A percentile compares a stretch with the other conserved stretches of the same genome.
Evolutionary conservation across 2,329 filamentous ascomycete species (phyloP).

Genomic region (Fusarium keratoplasticum): DNA sequence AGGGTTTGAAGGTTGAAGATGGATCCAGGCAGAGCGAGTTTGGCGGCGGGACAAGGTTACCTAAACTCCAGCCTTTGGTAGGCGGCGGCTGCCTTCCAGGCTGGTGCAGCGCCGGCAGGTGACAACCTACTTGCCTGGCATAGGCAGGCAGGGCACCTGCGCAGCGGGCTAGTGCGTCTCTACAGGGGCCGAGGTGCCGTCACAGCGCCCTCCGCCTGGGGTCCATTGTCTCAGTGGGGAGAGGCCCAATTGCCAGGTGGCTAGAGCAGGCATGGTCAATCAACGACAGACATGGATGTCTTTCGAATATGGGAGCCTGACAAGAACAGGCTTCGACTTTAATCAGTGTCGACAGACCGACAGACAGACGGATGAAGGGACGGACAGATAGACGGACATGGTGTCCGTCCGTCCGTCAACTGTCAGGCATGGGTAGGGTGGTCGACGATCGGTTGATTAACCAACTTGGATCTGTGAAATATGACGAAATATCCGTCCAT

Average conservation of each 20-base stretch:
- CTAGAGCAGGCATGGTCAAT: background rate
- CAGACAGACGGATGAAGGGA: background rate
- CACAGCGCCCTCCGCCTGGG: background rate
- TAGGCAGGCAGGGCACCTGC: background rate
- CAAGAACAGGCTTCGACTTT: background rate
- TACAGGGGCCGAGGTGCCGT: background rate
- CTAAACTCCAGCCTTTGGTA: background rate
- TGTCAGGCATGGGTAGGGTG: background rate
- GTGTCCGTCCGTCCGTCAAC: background rate
- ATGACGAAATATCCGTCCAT: background rate
- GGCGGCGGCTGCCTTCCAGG: background rate
- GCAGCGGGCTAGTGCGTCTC: background rate
- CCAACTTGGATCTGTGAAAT: background rate
- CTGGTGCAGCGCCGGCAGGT: background rate
- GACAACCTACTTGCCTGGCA: background rate
- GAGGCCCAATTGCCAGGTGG: background rate
- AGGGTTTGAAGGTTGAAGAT: slow-evolving; percentile 37
- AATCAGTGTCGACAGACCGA: background rate
- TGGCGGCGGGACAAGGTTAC: slow-evolving; percentile 23
- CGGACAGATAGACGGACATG: background rate
- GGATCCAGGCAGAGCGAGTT: slow-evolving; percentile 19
- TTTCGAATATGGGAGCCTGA: background rate
- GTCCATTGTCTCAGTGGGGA: background rate
- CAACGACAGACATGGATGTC: background rate
- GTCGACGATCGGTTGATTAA: background rate